Base-by-base conservation (phyloP, 768 basidiomycete genomes). In the Lactarius trivialis region DNA sequence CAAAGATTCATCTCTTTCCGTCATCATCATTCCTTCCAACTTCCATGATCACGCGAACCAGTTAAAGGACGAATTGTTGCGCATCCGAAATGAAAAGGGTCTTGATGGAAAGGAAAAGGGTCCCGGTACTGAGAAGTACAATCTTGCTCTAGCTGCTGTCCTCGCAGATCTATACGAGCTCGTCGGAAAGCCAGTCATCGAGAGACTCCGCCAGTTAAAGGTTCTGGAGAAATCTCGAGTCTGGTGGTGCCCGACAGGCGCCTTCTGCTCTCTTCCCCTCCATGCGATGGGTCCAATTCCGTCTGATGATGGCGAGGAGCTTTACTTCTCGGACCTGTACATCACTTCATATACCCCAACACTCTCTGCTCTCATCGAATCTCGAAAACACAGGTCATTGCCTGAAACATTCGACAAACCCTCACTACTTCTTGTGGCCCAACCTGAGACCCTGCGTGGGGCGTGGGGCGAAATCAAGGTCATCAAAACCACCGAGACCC, bases 1-100 rank as follows among this genome's bases (percentile, higher is more conserved):
- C 37, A 8, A 48, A 30, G 36, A 61, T 30, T 17, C 34, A 11
- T 37, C 30, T 33, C 17, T 50, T 4, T 51, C 28, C 12, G 19
- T 39, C 7, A 52, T 85, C 84, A 81, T 83, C 83, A 58, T 77
- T 84, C 60, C 82, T 82, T 64, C 83, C 82, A 63, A 83, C 84
- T 74, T 81, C 83, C 1, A 84, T 83, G 32, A 81, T 84, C 72
- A 75, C 84, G 74, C 82, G 79, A 28, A 79, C 73, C 19, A 73
- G 81, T 70, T 84, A 19, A 26, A 28, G 12, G 28, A 58, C n/a
- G 24, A 17, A 2, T 17, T 58, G 36, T 30, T 58, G 14, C 12
- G 14, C 11, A n/a, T 50, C 4, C 26, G 28, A 41, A 32, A 58
- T 1, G 11, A 36, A 1, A 36, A 34, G 34, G 34, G 34, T 5